These are phyloP conservation scores for Metarhizium robertsii DNA, from an alignment of 2,329 filamentous ascomycete species.

Conservation along the genomic window DNA sequence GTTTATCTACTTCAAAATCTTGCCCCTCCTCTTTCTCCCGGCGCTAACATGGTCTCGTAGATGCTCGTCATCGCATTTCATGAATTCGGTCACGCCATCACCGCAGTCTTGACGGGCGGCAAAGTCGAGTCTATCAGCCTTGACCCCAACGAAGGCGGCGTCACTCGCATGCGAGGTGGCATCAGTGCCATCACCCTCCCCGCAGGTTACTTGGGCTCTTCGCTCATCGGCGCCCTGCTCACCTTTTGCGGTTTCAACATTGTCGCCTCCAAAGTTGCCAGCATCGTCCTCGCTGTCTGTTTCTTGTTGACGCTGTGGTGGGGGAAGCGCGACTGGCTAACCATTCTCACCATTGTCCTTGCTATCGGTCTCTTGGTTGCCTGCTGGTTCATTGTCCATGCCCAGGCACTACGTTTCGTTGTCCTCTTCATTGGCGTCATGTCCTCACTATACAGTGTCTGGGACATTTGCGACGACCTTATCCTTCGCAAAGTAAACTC, in stretches of 20 bases:
- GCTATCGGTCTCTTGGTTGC: constrained; percentile 63
- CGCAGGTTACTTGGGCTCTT: constrained; percentile 69
- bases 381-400: constrained; percentile 74
- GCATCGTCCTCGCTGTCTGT: constrained; percentile 61
- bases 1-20: not conserved
- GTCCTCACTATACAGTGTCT: constrained; percentile 71
- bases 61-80: constrained; percentile 81
- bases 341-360: constrained; percentile 58
- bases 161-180: constrained; percentile 69
- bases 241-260: constrained; percentile 78
- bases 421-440: constrained; percentile 77
- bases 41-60: constrained; percentile 23
- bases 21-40: not conserved
- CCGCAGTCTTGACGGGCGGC: constrained; percentile 63
- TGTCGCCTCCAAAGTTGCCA: constrained; percentile 71
- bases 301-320: constrained; percentile 77
- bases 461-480: constrained; percentile 79
- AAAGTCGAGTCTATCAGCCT: constrained; percentile 65
- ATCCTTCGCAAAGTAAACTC: constrained; percentile 73
- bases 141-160: constrained; percentile 70
- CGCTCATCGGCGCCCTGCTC: constrained; percentile 65
- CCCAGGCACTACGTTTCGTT: constrained; percentile 62
- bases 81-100: constrained; percentile 69
- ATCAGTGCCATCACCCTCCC: constrained; percentile 62
- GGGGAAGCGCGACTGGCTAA: constrained; percentile 71